A percentile compares a stretch with the other conserved stretches of the same genome.
Evolutionary conservation across 2,329 filamentous ascomycete species (phyloP).

Genomic region (Fusarium bactridioides): DNA sequence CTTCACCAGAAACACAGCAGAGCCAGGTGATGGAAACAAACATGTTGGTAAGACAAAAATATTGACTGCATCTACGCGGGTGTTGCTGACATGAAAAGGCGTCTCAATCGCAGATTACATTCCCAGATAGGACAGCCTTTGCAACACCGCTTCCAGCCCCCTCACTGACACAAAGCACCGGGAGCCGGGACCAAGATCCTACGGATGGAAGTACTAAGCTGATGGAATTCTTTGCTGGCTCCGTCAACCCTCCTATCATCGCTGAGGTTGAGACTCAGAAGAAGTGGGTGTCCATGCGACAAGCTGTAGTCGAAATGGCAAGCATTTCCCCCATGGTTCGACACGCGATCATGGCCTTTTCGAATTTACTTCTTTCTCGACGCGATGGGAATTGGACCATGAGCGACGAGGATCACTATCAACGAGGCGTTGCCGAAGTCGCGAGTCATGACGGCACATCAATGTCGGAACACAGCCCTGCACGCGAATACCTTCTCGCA

Average conservation of each 20-base stretch:
- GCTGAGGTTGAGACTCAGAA: conserved; percentile 61
- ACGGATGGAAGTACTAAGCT: conserved; percentile 42
- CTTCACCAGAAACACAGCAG: conserved; percentile 38
- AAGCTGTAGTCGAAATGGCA: conserved; percentile 58
- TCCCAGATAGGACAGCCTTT: conserved; percentile 36
- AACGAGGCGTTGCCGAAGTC: conserved; percentile 48
- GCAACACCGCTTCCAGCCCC: conserved; percentile 29
- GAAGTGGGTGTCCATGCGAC: conserved; percentile 59
- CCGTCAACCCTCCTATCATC: conserved; percentile 61
- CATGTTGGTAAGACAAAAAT: conserved; percentile 27
- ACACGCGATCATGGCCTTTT: conserved; percentile 60
- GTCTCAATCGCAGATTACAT: conserved; percentile 36
- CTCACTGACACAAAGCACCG: conserved; percentile 34
- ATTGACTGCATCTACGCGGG: too few relatives aligned
- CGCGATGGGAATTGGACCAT: conserved; percentile 44
- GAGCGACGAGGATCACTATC: conserved; percentile 50
- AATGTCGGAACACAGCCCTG: conserved; percentile 42
- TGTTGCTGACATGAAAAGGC: conserved; percentile 11
- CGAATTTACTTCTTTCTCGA: conserved; percentile 53
- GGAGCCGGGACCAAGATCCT: conserved; percentile 12
- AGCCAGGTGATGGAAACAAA: conserved; percentile 36
- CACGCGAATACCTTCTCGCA: conserved; percentile 55
- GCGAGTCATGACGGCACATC: conserved; percentile 31
- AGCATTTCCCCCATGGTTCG: conserved; percentile 56
- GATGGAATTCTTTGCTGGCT: conserved; percentile 57